Percentiles rank a stretch among this genome's conserved stretches.
Evolutionary conservation across 2,329 filamentous ascomycete species (phyloP).

Genomic region (Aspergillus chevalieri): DNA sequence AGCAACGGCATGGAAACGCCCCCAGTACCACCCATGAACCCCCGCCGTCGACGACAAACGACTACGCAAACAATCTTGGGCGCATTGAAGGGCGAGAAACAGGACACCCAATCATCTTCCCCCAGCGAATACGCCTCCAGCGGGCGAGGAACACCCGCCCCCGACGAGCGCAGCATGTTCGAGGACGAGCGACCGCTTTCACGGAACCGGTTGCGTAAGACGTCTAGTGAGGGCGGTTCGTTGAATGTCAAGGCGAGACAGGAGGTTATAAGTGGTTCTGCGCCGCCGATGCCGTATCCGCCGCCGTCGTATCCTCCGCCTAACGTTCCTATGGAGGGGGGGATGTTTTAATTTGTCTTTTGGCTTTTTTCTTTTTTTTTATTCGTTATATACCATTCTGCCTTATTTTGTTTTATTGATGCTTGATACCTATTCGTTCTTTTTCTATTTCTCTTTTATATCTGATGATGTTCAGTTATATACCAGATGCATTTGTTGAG

Average conservation of each 20-base stretch:
- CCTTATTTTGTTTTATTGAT: not conserved
- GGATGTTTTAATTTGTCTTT: conserved; percentile 31
- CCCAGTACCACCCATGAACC: conserved; percentile 56
- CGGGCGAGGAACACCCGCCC: not conserved
- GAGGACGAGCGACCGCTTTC: conserved; percentile 37
- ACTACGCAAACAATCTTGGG: conserved; percentile 37
- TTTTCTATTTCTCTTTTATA: conserved; percentile 4
- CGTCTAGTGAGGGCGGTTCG: conserved; percentile 46
- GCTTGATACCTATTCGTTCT: conserved; percentile 7
- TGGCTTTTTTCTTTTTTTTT: not conserved
- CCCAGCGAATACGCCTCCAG: conserved; percentile 5
- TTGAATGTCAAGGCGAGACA: conserved; percentile 42
- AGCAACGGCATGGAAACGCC: conserved; percentile 48
- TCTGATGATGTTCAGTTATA: conserved; percentile 8
- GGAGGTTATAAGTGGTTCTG: conserved; percentile 27
- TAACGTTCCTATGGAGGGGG: conserved; percentile 25
- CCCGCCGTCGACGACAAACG: conserved; percentile 48
- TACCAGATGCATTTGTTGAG: conserved; percentile 16
- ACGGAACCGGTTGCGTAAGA: conserved; percentile 42
- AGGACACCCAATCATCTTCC: conserved; percentile 20
- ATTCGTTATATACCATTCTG: conserved; percentile 2
- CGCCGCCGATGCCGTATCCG: conserved; percentile 20
- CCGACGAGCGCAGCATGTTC: conserved; percentile 38
- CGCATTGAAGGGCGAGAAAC: conserved; percentile 33
- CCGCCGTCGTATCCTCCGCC: conserved; percentile 20